These are phyloP conservation scores for Pichia ethanolica DNA, from an alignment of 805 yeast genomes.

Conservation along the genomic window DNA sequence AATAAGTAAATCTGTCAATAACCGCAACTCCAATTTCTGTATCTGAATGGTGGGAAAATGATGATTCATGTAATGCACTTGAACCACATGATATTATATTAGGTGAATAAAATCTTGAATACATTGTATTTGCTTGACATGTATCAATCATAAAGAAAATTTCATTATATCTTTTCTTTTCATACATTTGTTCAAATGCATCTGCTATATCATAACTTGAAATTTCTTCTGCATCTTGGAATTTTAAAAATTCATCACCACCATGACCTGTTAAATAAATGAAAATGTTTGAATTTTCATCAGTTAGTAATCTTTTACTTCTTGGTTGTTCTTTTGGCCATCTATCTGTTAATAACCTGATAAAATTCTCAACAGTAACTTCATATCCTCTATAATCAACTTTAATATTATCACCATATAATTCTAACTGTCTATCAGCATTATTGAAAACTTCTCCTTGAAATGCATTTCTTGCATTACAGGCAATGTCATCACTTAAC, in stretches of 20 bases:
- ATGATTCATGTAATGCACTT: constrained; percentile 76
- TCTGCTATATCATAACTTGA: constrained; percentile 94
- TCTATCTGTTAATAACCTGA: constrained; percentile 87
- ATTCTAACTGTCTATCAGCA: constrained; percentile 82
- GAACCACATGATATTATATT: constrained; percentile 91
- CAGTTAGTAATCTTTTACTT: constrained; percentile 82
- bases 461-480: constrained; percentile 91
- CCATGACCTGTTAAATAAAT: constrained; percentile 98
- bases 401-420: constrained; percentile 90
- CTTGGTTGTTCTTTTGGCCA: constrained; percentile 95
- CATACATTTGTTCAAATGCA: constrained; percentile 95
- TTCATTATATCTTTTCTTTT: constrained; percentile 90
- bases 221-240: constrained; percentile 97
- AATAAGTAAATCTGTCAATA: constrained; percentile 92
- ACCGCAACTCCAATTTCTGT: constrained; percentile 96
- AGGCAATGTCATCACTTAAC: constrained; percentile 95
- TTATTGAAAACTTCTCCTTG: constrained; percentile 96
- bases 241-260: constrained; percentile 93
- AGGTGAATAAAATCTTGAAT: constrained; percentile 84
- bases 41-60: constrained; percentile 94
- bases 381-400: constrained; percentile 97
- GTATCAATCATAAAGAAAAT: constrained; percentile 97
- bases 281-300: constrained; percentile 89
- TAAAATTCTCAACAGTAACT: constrained; percentile 94
- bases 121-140: constrained; percentile 98